These are phyloP conservation scores for Meyerozyma athensensis DNA, from an alignment of 1,139 yeast genomes.

Conservation along the genomic window DNA sequence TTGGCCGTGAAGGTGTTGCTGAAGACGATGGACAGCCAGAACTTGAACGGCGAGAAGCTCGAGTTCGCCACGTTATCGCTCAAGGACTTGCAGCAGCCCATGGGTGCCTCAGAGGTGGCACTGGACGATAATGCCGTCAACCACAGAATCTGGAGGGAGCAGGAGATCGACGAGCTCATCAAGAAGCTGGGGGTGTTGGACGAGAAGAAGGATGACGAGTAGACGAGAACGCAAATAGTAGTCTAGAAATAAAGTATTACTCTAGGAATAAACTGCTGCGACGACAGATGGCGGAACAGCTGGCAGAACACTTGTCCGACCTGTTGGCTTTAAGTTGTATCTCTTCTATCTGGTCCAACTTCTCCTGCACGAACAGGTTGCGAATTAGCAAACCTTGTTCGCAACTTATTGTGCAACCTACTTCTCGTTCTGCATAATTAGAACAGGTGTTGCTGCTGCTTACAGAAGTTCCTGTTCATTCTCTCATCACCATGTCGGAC, in stretches of 20 bases:
- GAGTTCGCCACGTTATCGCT: slow-evolving; percentile 77
- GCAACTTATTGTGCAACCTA: neutral
- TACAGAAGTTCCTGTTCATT: too few relatives aligned
- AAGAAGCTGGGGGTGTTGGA: slow-evolving; percentile 68
- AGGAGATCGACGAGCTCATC: slow-evolving; percentile 70
- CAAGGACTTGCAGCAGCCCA: slow-evolving; percentile 25
- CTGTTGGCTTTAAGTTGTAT: too few relatives aligned
- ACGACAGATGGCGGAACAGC: too few relatives aligned
- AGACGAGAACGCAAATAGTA: slow-evolving; percentile 3
- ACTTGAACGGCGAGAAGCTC: slow-evolving; percentile 79
- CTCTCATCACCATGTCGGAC: neutral
- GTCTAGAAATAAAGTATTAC: neutral
- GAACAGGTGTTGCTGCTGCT: too few relatives aligned
- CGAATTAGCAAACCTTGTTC: slow-evolving; percentile 2
- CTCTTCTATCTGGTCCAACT: too few relatives aligned
- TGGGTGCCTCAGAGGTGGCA: too few relatives aligned
- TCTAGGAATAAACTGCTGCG: too few relatives aligned
- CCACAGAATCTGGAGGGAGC: slow-evolving; percentile 75
- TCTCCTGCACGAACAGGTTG: neutral
- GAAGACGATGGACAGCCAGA: slow-evolving; percentile 89
- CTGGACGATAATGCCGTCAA: slow-evolving; percentile 47
- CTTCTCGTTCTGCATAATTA: too few relatives aligned
- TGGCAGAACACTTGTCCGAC: too few relatives aligned
- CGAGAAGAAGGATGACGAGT: slow-evolving; percentile 23
- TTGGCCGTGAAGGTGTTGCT: slow-evolving; percentile 88